Conservation (phyloP, 257 asterid genomes). For the Penstemon barbatus region DNA sequence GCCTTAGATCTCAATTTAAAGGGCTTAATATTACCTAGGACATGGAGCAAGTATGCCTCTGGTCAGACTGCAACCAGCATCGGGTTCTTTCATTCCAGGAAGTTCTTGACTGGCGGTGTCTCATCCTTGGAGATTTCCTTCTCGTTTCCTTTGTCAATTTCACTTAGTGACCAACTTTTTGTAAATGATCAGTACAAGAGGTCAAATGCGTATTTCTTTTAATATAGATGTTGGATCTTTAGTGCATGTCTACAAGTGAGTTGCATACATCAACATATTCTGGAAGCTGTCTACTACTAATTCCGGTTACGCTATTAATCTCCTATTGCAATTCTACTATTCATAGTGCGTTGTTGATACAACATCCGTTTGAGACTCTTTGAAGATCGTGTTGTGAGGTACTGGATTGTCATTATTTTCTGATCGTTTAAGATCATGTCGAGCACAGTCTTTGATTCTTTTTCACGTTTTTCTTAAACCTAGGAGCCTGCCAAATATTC, state of each 20-base stretch:
- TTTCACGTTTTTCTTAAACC: background rate
- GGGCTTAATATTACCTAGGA: conserved; percentile 55
- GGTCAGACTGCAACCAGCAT: conserved; percentile 69
- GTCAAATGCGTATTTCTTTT: conserved; percentile 51
- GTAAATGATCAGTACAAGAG: conserved; percentile 52
- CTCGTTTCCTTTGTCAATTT: conserved; percentile 85
- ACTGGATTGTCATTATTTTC: conserved; percentile 20
- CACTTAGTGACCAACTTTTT: conserved; percentile 66
- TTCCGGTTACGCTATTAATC: conserved; percentile 24
- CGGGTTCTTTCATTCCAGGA: conserved; percentile 73
- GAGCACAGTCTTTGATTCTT: conserved; percentile 10
- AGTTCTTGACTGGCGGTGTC: conserved; percentile 84
- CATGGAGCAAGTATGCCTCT: conserved; percentile 85
- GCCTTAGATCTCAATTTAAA: conserved; percentile 42
- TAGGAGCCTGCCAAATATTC: conserved; percentile 47
- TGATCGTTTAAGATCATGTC: background rate
- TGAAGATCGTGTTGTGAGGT: conserved; percentile 46
- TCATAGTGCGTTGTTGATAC: conserved; percentile 48
- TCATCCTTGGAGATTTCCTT: conserved; percentile 70
- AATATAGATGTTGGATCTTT: conserved; percentile 55
- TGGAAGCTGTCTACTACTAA: background rate
- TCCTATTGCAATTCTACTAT: conserved; percentile 27
- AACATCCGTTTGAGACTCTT: conserved; percentile 52
- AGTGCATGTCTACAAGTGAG: conserved; percentile 56
- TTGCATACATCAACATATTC: conserved; percentile 27